Conservation (phyloP, 2,329 filamentous ascomycete species). For the Corynespora cassiicola region DNA sequence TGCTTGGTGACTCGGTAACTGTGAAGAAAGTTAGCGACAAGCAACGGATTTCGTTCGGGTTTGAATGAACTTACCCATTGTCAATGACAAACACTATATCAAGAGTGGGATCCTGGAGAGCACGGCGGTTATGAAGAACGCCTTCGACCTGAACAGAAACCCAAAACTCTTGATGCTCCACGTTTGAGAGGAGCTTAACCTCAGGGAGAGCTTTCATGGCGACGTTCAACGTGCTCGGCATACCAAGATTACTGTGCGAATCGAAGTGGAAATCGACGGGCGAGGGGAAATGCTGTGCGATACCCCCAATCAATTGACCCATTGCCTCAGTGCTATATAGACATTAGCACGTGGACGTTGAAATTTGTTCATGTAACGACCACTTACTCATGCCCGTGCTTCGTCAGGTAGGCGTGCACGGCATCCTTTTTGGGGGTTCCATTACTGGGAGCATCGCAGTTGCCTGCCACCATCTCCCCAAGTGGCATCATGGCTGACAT, state of each 20-base stretch:
- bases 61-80: conserved; percentile 38
- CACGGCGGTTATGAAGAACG: conserved; percentile 26
- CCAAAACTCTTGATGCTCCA: conserved; percentile 29
- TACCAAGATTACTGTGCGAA: background rate
- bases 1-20: conserved; percentile 38
- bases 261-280: conserved; percentile 15
- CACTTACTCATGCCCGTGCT: conserved; percentile 23
- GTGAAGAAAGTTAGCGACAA: conserved; percentile 4
- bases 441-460: too few species aligned
- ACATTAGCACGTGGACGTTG: too few species aligned
- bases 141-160: conserved; percentile 41
- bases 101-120: conserved; percentile 23
- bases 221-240: conserved; percentile 28
- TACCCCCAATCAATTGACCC: conserved; percentile 17
- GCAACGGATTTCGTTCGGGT: background rate
- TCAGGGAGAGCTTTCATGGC: conserved; percentile 29
- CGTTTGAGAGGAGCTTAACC: conserved; percentile 18
- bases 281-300: conserved; percentile 23
- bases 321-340: too few species aligned
- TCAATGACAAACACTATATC: conserved; percentile 47
- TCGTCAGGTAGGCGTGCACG: conserved; percentile 18
- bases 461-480: too few species aligned
- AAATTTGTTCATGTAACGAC: conserved; percentile 9
- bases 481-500: too few species aligned
- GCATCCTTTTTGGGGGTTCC: conserved; percentile 15